A percentile compares a stretch with the other conserved stretches of the same genome.
phyloP scores from a whole-genome alignment of 306 rosid genomes.

The Prunus padus region DNA sequence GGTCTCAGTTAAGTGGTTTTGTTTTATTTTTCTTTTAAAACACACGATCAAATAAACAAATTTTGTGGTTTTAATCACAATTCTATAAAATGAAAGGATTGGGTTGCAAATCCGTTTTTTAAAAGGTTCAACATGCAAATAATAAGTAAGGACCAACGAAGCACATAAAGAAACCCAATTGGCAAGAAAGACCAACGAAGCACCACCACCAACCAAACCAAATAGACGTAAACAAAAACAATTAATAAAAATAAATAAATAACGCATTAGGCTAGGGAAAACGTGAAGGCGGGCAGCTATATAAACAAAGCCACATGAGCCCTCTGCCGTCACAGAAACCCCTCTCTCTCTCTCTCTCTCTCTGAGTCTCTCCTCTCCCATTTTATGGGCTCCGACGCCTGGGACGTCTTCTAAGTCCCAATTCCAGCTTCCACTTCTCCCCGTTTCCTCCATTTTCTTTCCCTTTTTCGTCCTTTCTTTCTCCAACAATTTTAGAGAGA shows the following conservation, averaged over 20 bases:
- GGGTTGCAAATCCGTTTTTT: neutral
- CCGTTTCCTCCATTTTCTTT: neutral
- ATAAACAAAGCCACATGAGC: neutral
- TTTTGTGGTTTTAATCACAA: no score
- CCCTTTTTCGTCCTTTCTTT: neutral
- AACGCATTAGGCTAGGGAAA: neutral
- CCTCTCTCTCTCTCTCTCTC: neutral
- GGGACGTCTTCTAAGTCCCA: slow-evolving; percentile 34
- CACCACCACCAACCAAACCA: no score
- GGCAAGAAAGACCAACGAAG: neutral
- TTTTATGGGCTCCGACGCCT: slow-evolving; percentile 27
- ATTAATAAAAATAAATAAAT: neutral
- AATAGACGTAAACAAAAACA: neutral
- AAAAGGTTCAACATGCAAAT: neutral
- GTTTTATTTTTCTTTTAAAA: no score
- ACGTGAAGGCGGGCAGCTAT: slow-evolving; percentile 16
- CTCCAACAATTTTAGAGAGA: neutral
- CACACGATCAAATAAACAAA: no score
- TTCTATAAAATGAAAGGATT: neutral
- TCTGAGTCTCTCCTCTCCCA: neutral
- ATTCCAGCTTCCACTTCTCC: neutral
- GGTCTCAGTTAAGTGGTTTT: no score
- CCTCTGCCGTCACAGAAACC: neutral
- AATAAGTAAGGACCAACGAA: neutral
- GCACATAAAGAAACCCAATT: neutral